A percentile compares a stretch with the other conserved stretches of the same genome.
Conservation (phyloP, 2,329 filamentous ascomycete species). For the Neopestalotiopsis clavispora region DNA sequence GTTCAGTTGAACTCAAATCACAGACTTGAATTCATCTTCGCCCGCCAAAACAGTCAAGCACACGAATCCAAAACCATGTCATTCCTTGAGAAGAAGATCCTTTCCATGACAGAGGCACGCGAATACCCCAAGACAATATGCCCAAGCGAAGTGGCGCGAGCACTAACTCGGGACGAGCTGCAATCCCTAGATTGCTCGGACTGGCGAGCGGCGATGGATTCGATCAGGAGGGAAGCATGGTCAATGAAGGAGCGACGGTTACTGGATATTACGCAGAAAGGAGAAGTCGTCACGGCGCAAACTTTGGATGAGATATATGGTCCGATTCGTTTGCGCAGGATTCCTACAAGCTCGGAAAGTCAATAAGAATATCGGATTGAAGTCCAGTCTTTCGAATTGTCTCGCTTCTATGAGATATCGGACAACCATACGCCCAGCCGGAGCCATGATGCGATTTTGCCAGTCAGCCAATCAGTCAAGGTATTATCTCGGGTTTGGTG, state of each 20-base stretch:
- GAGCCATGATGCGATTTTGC: no score
- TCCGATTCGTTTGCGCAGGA: conserved; percentile 8
- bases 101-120: background rate
- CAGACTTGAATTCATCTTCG: background rate
- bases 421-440: no score
- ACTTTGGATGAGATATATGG: background rate
- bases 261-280: conserved; percentile 13
- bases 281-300: background rate
- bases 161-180: background rate
- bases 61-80: background rate
- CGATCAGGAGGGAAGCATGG: conserved; percentile 6
- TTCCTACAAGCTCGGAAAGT: background rate
- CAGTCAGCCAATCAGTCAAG: no score
- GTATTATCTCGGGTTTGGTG: no score
- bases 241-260: background rate
- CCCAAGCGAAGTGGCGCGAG: conserved; percentile 11
- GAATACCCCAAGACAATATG: conserved; percentile 8
- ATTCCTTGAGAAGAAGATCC: background rate
- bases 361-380: no score
- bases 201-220: conserved; percentile 8
- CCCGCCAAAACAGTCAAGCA: background rate
- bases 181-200: background rate
- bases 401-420: background rate
- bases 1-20: background rate
- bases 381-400: background rate